phyloP scores from a whole-genome alignment of 305 asterid species.

The Fraxinus sp. region DNA sequence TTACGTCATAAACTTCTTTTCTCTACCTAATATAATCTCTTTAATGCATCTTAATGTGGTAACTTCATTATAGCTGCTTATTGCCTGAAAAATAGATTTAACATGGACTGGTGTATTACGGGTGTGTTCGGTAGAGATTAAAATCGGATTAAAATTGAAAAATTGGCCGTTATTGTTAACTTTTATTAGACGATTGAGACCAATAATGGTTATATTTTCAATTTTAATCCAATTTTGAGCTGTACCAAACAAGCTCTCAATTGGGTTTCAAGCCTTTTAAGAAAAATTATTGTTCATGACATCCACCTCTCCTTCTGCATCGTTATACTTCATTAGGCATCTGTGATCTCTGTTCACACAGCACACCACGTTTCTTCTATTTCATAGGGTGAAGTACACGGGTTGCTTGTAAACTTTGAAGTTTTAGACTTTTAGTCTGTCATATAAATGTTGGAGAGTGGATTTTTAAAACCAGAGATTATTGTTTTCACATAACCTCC shows the following conservation, averaged over 20 bases:
- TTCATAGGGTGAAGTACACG: not conserved
- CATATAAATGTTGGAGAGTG: not conserved
- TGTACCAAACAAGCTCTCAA: too few relatives aligned
- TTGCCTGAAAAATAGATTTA: not conserved
- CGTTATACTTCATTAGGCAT: not conserved
- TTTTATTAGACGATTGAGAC: too few relatives aligned
- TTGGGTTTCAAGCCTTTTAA: not conserved
- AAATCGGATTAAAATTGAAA: too few relatives aligned
- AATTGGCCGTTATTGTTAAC: too few relatives aligned
- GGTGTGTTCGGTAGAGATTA: too few relatives aligned
- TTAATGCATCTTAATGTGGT: not conserved
- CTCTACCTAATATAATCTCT: not conserved
- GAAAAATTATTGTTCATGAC: not conserved
- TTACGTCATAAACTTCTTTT: not conserved
- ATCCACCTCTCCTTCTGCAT: not conserved
- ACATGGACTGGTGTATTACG: not conserved
- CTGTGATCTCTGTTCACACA: not conserved
- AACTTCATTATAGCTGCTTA: not conserved
- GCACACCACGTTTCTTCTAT: not conserved
- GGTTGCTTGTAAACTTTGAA: not conserved
- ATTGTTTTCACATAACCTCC: not conserved
- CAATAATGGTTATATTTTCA: too few relatives aligned
- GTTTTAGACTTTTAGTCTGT: not conserved
- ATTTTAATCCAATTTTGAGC: too few relatives aligned
- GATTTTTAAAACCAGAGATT: constrained; percentile 3